These are phyloP conservation scores for Neurospora sp. DNA, from an alignment of 495 filamentous ascomycete species.

Conservation along the genomic window DNA sequence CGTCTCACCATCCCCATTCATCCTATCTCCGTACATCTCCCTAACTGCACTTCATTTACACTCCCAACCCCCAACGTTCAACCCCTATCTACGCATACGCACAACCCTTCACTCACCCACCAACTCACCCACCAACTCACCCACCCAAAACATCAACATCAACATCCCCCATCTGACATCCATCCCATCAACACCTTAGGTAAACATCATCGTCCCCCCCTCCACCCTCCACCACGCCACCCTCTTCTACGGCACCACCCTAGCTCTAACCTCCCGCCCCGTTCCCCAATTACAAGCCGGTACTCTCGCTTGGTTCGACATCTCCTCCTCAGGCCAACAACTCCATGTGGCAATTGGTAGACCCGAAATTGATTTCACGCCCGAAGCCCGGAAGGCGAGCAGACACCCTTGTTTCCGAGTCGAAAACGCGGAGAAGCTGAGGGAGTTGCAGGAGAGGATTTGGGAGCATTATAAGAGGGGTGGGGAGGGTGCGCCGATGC, in stretches of 20 bases:
- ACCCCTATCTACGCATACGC: slow-evolving; percentile 25
- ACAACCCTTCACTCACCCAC: slow-evolving; percentile 16
- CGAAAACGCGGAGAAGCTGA: slow-evolving; percentile 32
- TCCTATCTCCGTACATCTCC: not conserved
- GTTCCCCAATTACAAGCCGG: slow-evolving; percentile 43
- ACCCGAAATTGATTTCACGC: slow-evolving; percentile 29
- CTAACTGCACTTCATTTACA: slow-evolving; percentile 26
- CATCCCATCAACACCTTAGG: not conserved
- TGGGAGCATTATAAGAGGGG: slow-evolving; percentile 43
- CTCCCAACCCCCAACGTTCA: slow-evolving; percentile 37
- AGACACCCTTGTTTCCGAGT: slow-evolving; percentile 52
- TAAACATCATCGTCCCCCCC: slow-evolving; percentile 48
- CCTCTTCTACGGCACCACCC: slow-evolving; percentile 46
- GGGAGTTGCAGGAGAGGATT: slow-evolving; percentile 36
- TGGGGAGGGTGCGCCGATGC: slow-evolving; percentile 38
- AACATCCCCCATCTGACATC: not conserved
- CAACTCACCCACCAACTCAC: slow-evolving; percentile 34
- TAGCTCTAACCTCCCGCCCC: slow-evolving; percentile 37
- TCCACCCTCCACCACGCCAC: slow-evolving; percentile 43
- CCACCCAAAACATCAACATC: slow-evolving; percentile 12
- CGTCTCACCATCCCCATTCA: not conserved
- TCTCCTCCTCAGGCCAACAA: slow-evolving; percentile 51
- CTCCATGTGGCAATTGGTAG: slow-evolving; percentile 45
- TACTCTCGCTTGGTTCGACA: slow-evolving; percentile 50
- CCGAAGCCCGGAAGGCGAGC: slow-evolving; percentile 13